Evolutionary conservation across 2,329 filamentous ascomycete species (phyloP).

Genomic region (Trichoderma sp.): DNA sequence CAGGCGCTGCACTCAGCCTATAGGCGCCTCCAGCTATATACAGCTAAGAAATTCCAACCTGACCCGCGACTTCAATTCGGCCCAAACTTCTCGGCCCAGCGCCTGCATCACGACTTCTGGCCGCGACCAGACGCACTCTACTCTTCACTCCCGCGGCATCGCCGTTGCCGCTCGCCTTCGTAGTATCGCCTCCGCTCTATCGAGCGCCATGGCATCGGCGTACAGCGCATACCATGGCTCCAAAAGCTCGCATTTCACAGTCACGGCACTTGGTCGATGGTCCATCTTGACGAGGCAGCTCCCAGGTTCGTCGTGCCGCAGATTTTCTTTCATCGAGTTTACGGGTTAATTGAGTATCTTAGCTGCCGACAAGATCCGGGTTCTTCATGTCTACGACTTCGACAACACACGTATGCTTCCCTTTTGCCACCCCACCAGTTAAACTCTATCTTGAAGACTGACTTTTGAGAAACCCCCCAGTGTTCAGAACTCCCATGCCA

Average conservation of each 20-base stretch:
- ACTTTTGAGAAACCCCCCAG: constrained; percentile 41
- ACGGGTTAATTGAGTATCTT: constrained; percentile 3
- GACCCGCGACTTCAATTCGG: neutral
- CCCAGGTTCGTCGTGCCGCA: constrained; percentile 50
- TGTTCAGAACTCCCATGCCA: constrained; percentile 87
- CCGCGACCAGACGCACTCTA: neutral
- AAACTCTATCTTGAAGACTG: constrained; percentile 14
- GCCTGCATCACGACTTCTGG: constrained; percentile 4
- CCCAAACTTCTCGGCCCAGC: constrained; percentile 1
- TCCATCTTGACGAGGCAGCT: constrained; percentile 71
- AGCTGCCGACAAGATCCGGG: constrained; percentile 66
- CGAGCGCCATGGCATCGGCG: constrained; percentile 40
- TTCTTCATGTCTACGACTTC: constrained; percentile 94
- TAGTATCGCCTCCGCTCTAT: constrained; percentile 1
- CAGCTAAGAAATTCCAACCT: neutral
- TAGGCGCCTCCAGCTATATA: constrained; percentile 9
- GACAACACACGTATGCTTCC: constrained; percentile 78
- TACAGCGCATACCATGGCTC: constrained; percentile 38
- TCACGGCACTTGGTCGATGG: constrained; percentile 79
- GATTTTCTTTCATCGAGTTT: neutral
- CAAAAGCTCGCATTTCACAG: constrained; percentile 45
- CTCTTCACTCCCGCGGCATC: neutral
- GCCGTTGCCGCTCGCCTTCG: neutral
- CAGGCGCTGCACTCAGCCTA: neutral
- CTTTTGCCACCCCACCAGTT: neutral